Conservation (phyloP, 306 rosid genomes). For the Begonia peltatifolia region DNA sequence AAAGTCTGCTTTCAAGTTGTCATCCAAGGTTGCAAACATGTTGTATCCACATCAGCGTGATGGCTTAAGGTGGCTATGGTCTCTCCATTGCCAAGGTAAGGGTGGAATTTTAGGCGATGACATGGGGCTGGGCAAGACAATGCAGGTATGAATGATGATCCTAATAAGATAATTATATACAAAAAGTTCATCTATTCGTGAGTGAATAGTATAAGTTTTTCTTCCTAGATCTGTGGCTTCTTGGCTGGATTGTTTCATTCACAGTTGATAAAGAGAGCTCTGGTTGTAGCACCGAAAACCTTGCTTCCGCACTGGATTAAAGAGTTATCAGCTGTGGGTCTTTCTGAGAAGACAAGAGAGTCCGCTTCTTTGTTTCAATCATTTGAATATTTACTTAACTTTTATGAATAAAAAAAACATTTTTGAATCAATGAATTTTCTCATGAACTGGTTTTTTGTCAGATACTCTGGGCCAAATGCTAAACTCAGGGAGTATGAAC, state of each 20-base stretch:
- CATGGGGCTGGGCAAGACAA: conserved; percentile 94
- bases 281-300: conserved; percentile 84
- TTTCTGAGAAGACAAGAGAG: conserved; percentile 67
- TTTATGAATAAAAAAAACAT: background rate
- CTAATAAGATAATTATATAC: conserved; percentile 2
- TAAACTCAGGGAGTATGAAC: conserved; percentile 67
- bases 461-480: conserved; percentile 59
- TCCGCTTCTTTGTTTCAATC: conserved; percentile 18
- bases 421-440: too few species aligned
- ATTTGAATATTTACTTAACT: conserved; percentile 7
- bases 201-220: background rate
- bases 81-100: conserved; percentile 71
- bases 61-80: conserved; percentile 84
- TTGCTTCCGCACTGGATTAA: conserved; percentile 79
- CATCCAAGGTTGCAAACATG: conserved; percentile 44
- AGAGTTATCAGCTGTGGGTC: conserved; percentile 79
- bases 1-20: conserved; percentile 41
- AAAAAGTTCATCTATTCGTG: too few species aligned
- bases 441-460: conserved; percentile 8
- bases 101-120: conserved; percentile 97
- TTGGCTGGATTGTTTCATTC: conserved; percentile 76
- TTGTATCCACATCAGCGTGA: conserved; percentile 79
- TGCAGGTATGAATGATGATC: conserved; percentile 53
- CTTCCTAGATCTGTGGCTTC: conserved; percentile 66
- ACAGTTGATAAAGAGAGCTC: conserved; percentile 47